Evolutionary conservation across 208 protist genomes (phyloP).

Genomic region (Spongospora subterranea): DNA sequence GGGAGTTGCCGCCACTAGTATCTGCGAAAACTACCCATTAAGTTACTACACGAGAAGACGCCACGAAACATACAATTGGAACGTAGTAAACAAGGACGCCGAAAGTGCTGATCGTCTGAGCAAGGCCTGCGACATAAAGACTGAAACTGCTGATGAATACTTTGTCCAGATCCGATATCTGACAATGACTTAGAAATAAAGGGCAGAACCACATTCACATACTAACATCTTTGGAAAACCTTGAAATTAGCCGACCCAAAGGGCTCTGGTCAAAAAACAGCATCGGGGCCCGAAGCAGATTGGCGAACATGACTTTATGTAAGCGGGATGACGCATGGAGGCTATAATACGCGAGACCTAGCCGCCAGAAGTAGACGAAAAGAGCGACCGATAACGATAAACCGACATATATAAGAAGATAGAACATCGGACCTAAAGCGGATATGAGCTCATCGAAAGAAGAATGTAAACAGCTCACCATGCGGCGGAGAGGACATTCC

Average conservation of each 20-base stretch:
- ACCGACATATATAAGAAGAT: not conserved
- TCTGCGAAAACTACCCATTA: not conserved
- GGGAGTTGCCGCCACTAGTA: not conserved
- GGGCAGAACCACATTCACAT: not conserved
- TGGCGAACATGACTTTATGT: conserved; percentile 67
- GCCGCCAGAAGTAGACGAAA: conserved; percentile 8
- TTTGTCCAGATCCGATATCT: not conserved
- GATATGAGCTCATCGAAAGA: not conserved
- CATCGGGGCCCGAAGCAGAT: conserved; percentile 70
- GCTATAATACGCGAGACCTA: not conserved
- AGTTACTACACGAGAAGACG: not conserved
- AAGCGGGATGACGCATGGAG: conserved; percentile 24
- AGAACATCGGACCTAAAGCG: conserved; percentile 5
- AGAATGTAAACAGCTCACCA: not conserved
- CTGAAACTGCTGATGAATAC: not conserved
- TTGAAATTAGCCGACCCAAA: conserved; percentile 88
- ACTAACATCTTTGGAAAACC: conserved; percentile 87
- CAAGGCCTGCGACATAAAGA: not conserved
- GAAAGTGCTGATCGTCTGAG: not conserved
- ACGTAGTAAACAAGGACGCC: conserved; percentile 11
- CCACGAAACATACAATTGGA: not conserved
- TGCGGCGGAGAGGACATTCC: not conserved
- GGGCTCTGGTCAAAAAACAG: conserved; percentile 92
- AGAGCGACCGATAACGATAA: not conserved
- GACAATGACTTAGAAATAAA: not conserved